Evolutionary conservation across 2,329 filamentous ascomycete species (phyloP).

Genomic region (Curvularia sp.): DNA sequence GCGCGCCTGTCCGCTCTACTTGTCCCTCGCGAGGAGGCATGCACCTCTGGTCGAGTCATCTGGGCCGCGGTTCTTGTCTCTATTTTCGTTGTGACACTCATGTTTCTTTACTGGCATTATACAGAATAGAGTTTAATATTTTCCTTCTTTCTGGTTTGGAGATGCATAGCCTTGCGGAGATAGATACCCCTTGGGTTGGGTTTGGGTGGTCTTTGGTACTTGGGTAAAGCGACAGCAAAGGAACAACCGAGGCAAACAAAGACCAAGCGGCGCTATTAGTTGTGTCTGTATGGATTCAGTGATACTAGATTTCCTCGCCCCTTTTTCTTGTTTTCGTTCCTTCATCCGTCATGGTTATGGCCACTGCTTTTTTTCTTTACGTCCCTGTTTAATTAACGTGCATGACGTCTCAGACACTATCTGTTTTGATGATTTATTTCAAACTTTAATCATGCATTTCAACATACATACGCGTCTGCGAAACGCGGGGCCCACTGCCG

Average conservation of each 20-base stretch:
- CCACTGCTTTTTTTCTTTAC: not conserved
- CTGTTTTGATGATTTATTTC: not conserved
- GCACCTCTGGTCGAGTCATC: not conserved
- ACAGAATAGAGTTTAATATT: conserved; percentile 7
- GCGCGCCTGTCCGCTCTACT: not conserved
- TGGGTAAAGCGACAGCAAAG: conserved; percentile 1
- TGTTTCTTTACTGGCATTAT: conserved; percentile 12
- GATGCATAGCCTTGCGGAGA: conserved; percentile 23
- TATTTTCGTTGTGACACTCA: conserved; percentile 7
- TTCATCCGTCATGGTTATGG: not conserved
- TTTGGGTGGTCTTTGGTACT: conserved; percentile 5
- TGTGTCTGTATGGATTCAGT: conserved; percentile 4
- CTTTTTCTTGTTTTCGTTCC: not conserved
- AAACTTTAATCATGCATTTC: not conserved
- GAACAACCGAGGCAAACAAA: conserved; percentile 3
- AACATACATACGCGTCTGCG: not conserved
- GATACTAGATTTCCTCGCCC: conserved; percentile 10
- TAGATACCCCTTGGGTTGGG: conserved; percentile 16
- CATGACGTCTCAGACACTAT: not conserved
- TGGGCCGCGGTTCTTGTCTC: conserved; percentile 4
- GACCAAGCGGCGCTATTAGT: not conserved
- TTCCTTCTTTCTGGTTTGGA: not conserved
- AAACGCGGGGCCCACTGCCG: too few species aligned
- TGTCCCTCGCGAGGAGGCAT: not conserved
- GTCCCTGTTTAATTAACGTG: not conserved